Evolutionary conservation across 306 rosid species (phyloP).

Genomic region (Rosa chinensis): DNA sequence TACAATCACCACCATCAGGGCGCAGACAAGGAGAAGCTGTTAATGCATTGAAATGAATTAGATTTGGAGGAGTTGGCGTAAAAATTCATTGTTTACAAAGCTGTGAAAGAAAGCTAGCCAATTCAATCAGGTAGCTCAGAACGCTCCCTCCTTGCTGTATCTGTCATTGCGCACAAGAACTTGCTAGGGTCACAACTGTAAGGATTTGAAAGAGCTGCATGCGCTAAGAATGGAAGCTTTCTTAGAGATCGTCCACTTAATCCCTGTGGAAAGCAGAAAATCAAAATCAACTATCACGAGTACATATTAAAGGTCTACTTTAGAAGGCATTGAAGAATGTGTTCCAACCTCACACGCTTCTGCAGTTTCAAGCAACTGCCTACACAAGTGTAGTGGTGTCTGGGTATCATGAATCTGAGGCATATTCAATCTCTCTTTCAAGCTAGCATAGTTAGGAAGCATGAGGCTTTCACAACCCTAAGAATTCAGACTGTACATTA

Average conservation of each 20-base stretch:
- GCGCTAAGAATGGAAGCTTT: constrained; percentile 93
- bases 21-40: background rate
- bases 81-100: constrained; percentile 19
- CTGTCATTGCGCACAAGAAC: constrained; percentile 74
- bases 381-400: constrained; percentile 44
- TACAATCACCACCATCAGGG: background rate
- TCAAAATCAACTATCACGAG: background rate
- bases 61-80: background rate
- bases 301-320: background rate
- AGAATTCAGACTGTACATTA: constrained; percentile 27
- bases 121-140: constrained; percentile 80
- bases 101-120: constrained; percentile 3
- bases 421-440: constrained; percentile 54
- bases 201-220: constrained; percentile 71
- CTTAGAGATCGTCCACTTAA: constrained; percentile 87
- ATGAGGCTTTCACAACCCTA: constrained; percentile 48
- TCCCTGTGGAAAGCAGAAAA: constrained; percentile 48
- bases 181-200: constrained; percentile 57
- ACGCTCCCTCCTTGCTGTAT: constrained; percentile 76
- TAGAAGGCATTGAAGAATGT: constrained; percentile 14
- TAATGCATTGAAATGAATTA: background rate
- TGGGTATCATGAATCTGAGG: constrained; percentile 43
- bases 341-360: constrained; percentile 81
- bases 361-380: constrained; percentile 70
- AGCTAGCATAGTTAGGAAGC: constrained; percentile 61